Evolutionary conservation across 257 asterid genomes (phyloP), one percentile per base, ranked within the genome.

Genomic region (Gardenia jasminoides): DNA sequence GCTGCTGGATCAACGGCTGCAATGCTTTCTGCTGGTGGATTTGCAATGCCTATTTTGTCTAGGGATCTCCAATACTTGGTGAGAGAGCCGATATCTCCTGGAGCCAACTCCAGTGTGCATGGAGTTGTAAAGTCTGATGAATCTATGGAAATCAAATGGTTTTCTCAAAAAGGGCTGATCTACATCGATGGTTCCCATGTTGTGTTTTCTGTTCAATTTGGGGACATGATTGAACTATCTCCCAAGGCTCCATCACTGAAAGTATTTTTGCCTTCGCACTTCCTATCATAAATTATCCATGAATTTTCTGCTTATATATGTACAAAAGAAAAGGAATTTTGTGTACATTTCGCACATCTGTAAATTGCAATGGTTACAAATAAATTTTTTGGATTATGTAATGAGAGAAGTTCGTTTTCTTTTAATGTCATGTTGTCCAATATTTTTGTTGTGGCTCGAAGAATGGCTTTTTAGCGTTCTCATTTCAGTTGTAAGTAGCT

Each of bases 1-100:
- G 94, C 94, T 44, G 98, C 98, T 28, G 98, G 97, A 82, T 95
- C 99, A 80, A 91, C 98, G 9, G 99, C 99, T 79, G 99, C 99
- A 41, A 88, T 95, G 89, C 97, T 84, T 70, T 95, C 98, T 10
- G 90, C 94, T 4, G 97, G 99, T 81, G 99, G 99, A 82, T 85
- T 67, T 30, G 75, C 74, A 33, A 90, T 90, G 97, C 98, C 97
- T 36, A 81, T 91, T 77, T 84, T 90, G n/a, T 92, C 98, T 65
- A 87, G 82, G 83, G 97, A 95, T 70, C 93, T 95, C 66, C 99
- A 95, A 61, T 95, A 89, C 82, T 78, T 92, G 85, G 99, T 95
- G 67, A 89, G 99, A 80, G 99, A 95, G 84, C 97, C 98, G 73
- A 95, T 95, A 77, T 75, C 87, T 81, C 91, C 93, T 0, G 89